Conservation (phyloP, 2,329 filamentous ascomycete genomes). For the Penicillium sp. region DNA sequence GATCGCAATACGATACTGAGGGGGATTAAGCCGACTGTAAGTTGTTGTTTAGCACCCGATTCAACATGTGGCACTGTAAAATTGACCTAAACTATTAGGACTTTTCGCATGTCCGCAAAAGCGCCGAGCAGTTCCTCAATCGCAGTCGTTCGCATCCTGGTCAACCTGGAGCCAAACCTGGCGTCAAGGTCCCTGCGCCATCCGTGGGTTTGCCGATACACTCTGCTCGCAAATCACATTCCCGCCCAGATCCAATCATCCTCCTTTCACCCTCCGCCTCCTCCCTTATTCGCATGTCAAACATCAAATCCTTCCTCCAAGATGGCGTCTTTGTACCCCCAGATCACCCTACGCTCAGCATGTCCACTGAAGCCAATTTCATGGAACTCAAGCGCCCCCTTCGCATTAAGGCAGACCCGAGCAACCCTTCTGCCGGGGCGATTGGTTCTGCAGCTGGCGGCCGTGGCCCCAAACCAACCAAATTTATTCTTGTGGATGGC, state of each 20-base stretch:
- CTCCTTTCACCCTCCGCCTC: conserved; percentile 93
- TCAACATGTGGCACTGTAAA: background rate
- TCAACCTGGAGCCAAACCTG: conserved; percentile 32
- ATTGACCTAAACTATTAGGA: conserved; percentile 54
- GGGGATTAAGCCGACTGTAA: conserved; percentile 80
- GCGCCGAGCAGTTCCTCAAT: conserved; percentile 68
- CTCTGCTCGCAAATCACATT: conserved; percentile 36
- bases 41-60: conserved; percentile 1
- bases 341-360: conserved; percentile 56
- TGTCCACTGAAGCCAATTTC: conserved; percentile 66
- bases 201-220: conserved; percentile 37
- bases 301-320: conserved; percentile 90
- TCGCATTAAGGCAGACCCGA: conserved; percentile 46
- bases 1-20: conserved; percentile 84
- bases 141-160: conserved; percentile 42
- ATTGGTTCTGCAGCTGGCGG: conserved; percentile 47
- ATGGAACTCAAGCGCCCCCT: conserved; percentile 77
- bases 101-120: conserved; percentile 87
- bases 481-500: conserved; percentile 92
- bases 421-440: conserved; percentile 20
- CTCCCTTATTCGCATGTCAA: conserved; percentile 87
- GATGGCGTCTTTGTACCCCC: conserved; percentile 73
- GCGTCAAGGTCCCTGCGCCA: conserved; percentile 33
- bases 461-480: conserved; percentile 61
- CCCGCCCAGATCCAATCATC: conserved; percentile 76